A percentile compares a stretch with the other conserved stretches of the same genome.
Evolutionary conservation across 345 rosid species (phyloP).

Genomic region (Rhodamnia argentea): DNA sequence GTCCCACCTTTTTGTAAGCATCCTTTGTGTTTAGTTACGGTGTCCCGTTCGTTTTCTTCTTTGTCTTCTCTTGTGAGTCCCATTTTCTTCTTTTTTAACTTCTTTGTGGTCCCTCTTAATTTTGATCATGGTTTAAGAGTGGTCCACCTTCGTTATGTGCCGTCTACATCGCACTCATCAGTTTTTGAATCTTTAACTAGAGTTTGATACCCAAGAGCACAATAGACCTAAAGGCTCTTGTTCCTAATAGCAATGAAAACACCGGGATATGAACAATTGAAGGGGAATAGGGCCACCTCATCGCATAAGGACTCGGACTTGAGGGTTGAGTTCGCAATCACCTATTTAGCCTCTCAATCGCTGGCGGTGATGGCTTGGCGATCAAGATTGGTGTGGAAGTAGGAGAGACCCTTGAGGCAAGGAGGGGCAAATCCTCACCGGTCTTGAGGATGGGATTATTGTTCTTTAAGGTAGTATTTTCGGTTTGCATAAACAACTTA

Average conservation of each 20-base stretch:
- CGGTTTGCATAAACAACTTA: conserved; percentile 51
- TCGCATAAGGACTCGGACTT: conserved; percentile 4
- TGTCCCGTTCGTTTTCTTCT: too few species aligned
- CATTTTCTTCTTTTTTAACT: too few species aligned
- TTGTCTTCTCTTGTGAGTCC: too few species aligned
- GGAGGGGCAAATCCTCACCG: conserved; percentile 52
- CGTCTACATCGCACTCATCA: too few species aligned
- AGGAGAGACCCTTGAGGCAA: conserved; percentile 10
- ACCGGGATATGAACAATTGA: conserved; percentile 76
- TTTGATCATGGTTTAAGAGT: too few species aligned
- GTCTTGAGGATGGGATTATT: conserved; percentile 62
- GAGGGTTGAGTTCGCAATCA: conserved; percentile 20
- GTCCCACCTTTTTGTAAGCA: too few species aligned
- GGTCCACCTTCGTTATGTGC: too few species aligned
- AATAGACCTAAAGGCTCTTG: conserved; percentile 55
- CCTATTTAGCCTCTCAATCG: conserved; percentile 26
- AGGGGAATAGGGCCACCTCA: conserved; percentile 27
- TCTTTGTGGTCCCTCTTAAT: too few species aligned
- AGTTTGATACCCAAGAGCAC: conserved; percentile 57
- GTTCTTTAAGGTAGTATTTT: conserved; percentile 67
- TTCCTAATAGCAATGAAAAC: conserved; percentile 51
- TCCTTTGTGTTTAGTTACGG: too few species aligned
- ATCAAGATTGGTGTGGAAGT: conserved; percentile 4
- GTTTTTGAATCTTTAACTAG: conserved; percentile 55
- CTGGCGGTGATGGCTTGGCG: conserved; percentile 16